phyloP scores from a whole-genome alignment of 768 basidiomycete species.

The Auriscalpium vulgare region DNA sequence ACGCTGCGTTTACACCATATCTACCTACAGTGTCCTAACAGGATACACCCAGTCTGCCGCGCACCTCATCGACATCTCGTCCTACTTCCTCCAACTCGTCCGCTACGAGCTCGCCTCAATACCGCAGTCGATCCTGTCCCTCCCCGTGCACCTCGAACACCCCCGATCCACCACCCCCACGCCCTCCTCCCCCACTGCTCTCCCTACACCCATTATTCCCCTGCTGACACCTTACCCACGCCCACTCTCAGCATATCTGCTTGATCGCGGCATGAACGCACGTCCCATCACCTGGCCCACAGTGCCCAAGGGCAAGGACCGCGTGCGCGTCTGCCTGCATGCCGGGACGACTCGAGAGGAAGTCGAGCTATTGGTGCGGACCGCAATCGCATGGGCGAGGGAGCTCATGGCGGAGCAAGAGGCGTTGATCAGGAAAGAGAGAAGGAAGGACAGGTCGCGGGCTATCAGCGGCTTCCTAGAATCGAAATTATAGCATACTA shows the following conservation, averaged over 20 bases:
- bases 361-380: slow-evolving; percentile 47
- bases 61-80: slow-evolving; percentile 38
- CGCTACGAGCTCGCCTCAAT: slow-evolving; percentile 24
- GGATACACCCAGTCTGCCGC: slow-evolving; percentile 20
- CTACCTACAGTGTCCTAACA: slow-evolving; percentile 23
- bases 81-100: slow-evolving; percentile 28
- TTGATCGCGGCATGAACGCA: slow-evolving; percentile 45
- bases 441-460: background rate
- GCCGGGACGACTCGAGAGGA: slow-evolving; percentile 63
- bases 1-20: slow-evolving; percentile 13
- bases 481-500: background rate
- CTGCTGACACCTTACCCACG: slow-evolving; percentile 73
- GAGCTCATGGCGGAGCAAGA: slow-evolving; percentile 23
- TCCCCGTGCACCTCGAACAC: slow-evolving; percentile 17
- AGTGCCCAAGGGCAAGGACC: slow-evolving; percentile 77
- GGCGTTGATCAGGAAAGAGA: background rate
- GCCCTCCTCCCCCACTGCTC: slow-evolving; percentile 19
- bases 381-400: slow-evolving; percentile 41
- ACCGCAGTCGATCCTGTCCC: slow-evolving; percentile 24
- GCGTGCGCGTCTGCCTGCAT: slow-evolving; percentile 85
- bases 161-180: slow-evolving; percentile 2
- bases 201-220: slow-evolving; percentile 78
- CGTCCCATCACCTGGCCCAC: slow-evolving; percentile 83
- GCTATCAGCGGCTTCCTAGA: background rate
- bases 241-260: slow-evolving; percentile 63